phyloP scores from a whole-genome alignment of 495 filamentous ascomycete species.

The Talaromyces borbonicus region DNA sequence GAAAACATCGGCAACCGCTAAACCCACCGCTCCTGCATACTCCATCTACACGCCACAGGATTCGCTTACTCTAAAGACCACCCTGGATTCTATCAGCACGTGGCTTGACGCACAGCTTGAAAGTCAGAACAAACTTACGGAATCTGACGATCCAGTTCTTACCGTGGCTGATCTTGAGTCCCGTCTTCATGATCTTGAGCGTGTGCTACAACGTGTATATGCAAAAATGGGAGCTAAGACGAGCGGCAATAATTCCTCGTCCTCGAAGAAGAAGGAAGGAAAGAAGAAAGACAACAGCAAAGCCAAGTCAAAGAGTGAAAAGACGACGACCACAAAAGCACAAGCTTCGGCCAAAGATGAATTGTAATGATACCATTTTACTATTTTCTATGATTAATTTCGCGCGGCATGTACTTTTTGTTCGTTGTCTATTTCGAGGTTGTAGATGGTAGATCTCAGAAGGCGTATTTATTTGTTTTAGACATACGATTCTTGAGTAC shows the following conservation, averaged over 20 bases:
- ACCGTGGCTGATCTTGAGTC: constrained; percentile 53
- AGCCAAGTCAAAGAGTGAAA: constrained; percentile 28
- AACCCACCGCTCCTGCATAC: constrained; percentile 31
- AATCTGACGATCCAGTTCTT: constrained; percentile 61
- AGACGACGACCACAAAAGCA: constrained; percentile 11
- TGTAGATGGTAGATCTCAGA: constrained; percentile 7
- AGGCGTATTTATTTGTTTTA: not conserved
- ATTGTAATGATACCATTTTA: constrained; percentile 19
- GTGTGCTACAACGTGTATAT: constrained; percentile 62
- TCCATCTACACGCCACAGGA: constrained; percentile 42
- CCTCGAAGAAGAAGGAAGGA: constrained; percentile 40
- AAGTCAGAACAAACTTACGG: constrained; percentile 55
- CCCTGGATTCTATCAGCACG: constrained; percentile 27
- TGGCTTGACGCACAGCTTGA: constrained; percentile 65
- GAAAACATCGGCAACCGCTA: constrained; percentile 18
- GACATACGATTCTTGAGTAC: not conserved
- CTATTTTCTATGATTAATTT: not conserved
- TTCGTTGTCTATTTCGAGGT: no score
- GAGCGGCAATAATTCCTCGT: constrained; percentile 15
- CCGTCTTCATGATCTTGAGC: constrained; percentile 49
- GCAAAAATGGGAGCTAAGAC: constrained; percentile 35
- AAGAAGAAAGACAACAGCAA: constrained; percentile 34
- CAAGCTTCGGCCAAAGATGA: constrained; percentile 30
- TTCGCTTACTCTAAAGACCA: constrained; percentile 35
- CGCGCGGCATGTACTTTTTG: not conserved